A percentile compares a stretch with the other conserved stretches of the same genome.
These are phyloP conservation scores for Saccharata proteae DNA, from an alignment of 2,329 filamentous ascomycete species.

Conservation along the genomic window DNA sequence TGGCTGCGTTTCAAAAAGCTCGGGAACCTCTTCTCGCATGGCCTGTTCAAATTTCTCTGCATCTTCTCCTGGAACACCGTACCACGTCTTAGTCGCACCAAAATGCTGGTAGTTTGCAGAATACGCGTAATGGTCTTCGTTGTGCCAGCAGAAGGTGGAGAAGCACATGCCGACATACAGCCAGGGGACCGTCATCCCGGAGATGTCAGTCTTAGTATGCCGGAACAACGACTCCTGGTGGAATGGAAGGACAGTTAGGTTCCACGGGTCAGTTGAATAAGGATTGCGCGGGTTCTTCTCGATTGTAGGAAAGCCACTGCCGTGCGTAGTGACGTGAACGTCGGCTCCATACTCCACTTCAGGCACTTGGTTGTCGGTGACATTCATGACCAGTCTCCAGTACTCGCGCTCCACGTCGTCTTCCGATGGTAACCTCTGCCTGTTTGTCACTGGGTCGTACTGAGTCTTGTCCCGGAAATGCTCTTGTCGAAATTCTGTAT, in stretches of 20 bases:
- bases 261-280: constrained; percentile 89
- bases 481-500: constrained; percentile 83
- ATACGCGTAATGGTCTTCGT: constrained; percentile 95
- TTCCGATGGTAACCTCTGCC: constrained; percentile 70
- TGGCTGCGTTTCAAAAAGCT: constrained; percentile 92
- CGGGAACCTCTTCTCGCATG: constrained; percentile 89
- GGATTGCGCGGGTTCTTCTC: constrained; percentile 80
- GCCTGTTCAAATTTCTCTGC: constrained; percentile 90
- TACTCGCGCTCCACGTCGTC: constrained; percentile 96
- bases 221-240: constrained; percentile 87
- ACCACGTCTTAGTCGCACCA: constrained; percentile 97
- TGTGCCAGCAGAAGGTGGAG: constrained; percentile 99
- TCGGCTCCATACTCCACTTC: constrained; percentile 98
- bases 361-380: constrained; percentile 77
- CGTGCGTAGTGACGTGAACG: constrained; percentile 95
- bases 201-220: constrained; percentile 96
- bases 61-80: constrained; percentile 88
- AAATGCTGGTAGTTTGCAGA: constrained; percentile 98
- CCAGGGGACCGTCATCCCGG: constrained; percentile 98
- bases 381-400: constrained; percentile 85
- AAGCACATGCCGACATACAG: constrained; percentile 99
- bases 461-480: constrained; percentile 90
- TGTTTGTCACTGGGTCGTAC: constrained; percentile 72
- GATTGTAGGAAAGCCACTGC: constrained; percentile 89
- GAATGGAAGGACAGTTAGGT: constrained; percentile 83